Base-by-base conservation (phyloP, 345 rosid genomes). In the Salix caprea region DNA sequence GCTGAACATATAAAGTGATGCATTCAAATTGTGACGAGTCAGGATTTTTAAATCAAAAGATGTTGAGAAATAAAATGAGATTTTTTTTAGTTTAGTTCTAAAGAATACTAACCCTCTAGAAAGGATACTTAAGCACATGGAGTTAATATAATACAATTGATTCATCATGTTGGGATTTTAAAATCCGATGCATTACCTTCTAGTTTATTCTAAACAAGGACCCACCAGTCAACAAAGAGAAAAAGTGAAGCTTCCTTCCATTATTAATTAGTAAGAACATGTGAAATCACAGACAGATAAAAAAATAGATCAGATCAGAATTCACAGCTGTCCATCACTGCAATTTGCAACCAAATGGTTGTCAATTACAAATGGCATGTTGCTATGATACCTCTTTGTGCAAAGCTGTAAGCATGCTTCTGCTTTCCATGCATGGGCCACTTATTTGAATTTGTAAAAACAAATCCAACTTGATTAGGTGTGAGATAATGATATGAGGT, bases 251-350 rank as follows among this genome's bases (percentile, higher is more conserved):
- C 70, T 74, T n/a, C 26, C 37, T 28, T 6, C 8, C 36, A 39
- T 65, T 28, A 37, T 26, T 39, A n/a, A 54, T 52, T 67, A 50
- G 23, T 19, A 6, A 7, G 32, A 28, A 16, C 6, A 32, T 48
- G 11, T 37, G 6, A 37, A 39, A n/a, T 36, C 65, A 32, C 44
- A 54, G 52, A 34, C 68, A 76, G 60, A 21, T 69, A 6, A 68
- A 44, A 68, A 44, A 10, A 24, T 24, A 9, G 14, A n/a, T 8
- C 23, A 26, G 28, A 69, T 24, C 12, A 4, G 7, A 67, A 76
- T 26, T 75, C 40, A 60, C 68, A 76, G 73, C 68, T 76, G 60
- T 69, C 61, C 12, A 69, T 56, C 82, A 74, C 67, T 60, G 58
- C 82, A 70, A 67, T 60, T 28, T 32, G 77, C 23, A 69, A 19